Percentiles rank a stretch among this genome's conserved stretches.
Evolutionary conservation across 108 stramenopile genomes (phyloP).

Genomic region (Skeletonema tropicum): DNA sequence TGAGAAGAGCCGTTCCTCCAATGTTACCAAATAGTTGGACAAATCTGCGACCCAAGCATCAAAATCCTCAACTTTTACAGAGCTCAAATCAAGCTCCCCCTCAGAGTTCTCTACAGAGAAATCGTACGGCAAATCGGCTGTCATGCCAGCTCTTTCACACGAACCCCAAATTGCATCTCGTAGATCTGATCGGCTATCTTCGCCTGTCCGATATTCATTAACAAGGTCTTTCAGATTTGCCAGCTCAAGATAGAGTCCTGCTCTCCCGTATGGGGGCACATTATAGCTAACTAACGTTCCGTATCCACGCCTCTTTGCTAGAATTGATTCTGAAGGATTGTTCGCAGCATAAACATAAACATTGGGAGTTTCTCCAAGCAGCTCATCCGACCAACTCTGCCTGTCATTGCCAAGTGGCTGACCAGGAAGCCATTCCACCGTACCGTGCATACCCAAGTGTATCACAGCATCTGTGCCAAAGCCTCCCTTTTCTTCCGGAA

Average conservation of each 20-base stretch:
- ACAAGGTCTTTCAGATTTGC: constrained; percentile 81
- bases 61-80: constrained; percentile 32
- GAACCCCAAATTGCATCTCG: constrained; percentile 54
- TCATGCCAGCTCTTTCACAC: constrained; percentile 53
- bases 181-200: constrained; percentile 46
- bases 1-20: constrained; percentile 79
- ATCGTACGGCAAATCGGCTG: constrained; percentile 49
- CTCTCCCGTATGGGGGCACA: constrained; percentile 87
- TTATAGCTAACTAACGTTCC: constrained; percentile 84
- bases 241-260: constrained; percentile 85
- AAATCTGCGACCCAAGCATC: constrained; percentile 58
- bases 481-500: constrained; percentile 53
- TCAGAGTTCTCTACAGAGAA: constrained; percentile 11
- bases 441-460: constrained; percentile 85
- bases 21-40: constrained; percentile 53
- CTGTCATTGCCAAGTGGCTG: constrained; percentile 84
- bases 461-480: constrained; percentile 71
- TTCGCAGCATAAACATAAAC: constrained; percentile 87
- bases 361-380: constrained; percentile 78
- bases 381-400: constrained; percentile 78
- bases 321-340: constrained; percentile 86
- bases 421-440: constrained; percentile 81
- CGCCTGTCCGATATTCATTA: constrained; percentile 66
- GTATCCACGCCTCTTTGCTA: constrained; percentile 89
- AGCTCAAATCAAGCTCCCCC: constrained; percentile 21